Evolutionary conservation across 768 basidiomycete species (phyloP).

Genomic region (Russula griseocarnosa): DNA sequence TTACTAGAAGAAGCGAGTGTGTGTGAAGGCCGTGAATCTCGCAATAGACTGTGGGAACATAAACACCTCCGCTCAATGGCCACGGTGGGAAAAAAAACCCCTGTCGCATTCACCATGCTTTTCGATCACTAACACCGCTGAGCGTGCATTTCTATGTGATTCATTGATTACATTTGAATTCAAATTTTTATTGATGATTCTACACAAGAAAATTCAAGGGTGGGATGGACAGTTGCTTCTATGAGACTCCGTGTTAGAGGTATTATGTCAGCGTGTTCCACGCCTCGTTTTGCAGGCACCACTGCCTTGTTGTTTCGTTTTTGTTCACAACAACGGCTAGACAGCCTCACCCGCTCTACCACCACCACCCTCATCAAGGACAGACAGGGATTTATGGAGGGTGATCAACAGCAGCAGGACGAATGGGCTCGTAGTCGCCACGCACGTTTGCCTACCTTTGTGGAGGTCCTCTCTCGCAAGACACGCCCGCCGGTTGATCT

Average conservation of each 20-base stretch:
- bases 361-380: slow-evolving; percentile 4
- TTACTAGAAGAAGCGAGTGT: neutral
- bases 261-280: slow-evolving; percentile 23
- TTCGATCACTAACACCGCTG: slow-evolving; percentile 15
- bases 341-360: slow-evolving; percentile 9
- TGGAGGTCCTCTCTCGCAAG: slow-evolving; percentile 85
- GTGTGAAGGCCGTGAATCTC: slow-evolving; percentile 8
- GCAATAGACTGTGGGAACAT: neutral
- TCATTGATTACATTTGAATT: neutral
- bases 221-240: neutral
- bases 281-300: slow-evolving; percentile 7
- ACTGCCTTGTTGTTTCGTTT: neutral
- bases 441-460: slow-evolving; percentile 80
- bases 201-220: neutral
- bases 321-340: slow-evolving; percentile 13
- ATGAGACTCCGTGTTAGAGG: too few species aligned
- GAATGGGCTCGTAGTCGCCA: slow-evolving; percentile 69
- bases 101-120: slow-evolving; percentile 8
- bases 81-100: too few species aligned
- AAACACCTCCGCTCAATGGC: neutral
- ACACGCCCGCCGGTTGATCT: slow-evolving; percentile 95
- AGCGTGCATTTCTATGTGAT: neutral
- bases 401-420: slow-evolving; percentile 48
- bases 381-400: slow-evolving; percentile 33
- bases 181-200: neutral